Evolutionary conservation across 2,329 filamentous ascomycete species (phyloP).

Genomic region (Alternaria sp.): DNA sequence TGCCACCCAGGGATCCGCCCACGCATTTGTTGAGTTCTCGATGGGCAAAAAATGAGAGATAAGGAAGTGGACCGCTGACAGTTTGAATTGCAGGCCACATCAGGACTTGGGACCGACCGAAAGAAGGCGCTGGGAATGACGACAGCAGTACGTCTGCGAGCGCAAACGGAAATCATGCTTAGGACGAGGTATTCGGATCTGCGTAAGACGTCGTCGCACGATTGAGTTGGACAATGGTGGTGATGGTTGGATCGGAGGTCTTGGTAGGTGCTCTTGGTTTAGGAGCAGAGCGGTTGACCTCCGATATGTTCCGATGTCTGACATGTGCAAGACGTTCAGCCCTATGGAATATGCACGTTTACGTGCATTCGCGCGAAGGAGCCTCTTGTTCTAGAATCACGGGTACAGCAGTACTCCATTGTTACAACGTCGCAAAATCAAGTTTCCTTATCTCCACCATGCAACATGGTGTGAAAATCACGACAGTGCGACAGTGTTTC

Average conservation of each 20-base stretch:
- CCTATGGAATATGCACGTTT: conserved; percentile 19
- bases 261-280: not conserved
- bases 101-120: conserved; percentile 75
- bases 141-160: conserved; percentile 40
- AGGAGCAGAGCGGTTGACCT: not conserved
- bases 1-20: conserved; percentile 11
- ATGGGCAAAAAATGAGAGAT: conserved; percentile 17
- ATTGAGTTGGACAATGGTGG: not conserved
- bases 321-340: conserved; percentile 27
- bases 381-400: conserved; percentile 12
- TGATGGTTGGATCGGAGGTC: conserved; percentile 1
- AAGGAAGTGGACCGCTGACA: conserved; percentile 32
- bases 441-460: conserved; percentile 19
- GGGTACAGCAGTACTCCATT: not conserved
- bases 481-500: conserved; percentile 2
- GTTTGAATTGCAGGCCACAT: conserved; percentile 68
- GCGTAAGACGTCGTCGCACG: not conserved
- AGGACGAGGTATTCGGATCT: conserved; percentile 4
- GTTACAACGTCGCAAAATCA: conserved; percentile 3
- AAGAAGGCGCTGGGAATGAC: conserved; percentile 52
- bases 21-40: conserved; percentile 24
- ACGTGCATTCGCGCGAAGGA: conserved; percentile 6
- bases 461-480: conserved; percentile 7
- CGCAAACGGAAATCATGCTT: conserved; percentile 27
- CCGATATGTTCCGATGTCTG: conserved; percentile 22